Evolutionary conservation across 345 rosid species (phyloP).

Genomic region (Reutealis trisperma): DNA sequence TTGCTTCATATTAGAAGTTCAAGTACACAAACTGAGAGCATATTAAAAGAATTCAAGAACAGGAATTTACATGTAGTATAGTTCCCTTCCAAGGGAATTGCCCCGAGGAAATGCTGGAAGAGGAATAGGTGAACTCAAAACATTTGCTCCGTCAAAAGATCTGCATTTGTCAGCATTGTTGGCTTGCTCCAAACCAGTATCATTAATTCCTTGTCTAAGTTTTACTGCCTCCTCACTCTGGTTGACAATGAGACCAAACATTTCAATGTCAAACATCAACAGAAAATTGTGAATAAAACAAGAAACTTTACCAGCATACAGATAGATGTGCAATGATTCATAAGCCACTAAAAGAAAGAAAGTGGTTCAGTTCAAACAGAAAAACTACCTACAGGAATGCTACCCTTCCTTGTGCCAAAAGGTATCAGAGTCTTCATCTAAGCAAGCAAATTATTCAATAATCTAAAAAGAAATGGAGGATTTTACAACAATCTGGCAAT

Average conservation of each 20-base stretch:
- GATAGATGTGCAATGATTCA: neutral
- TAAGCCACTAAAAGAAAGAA: neutral
- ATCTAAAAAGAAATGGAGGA: neutral
- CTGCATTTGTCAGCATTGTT: constrained; percentile 31
- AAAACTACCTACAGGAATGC: neutral
- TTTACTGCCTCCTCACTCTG: constrained; percentile 42
- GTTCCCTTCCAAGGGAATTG: constrained; percentile 54
- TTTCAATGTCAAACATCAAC: neutral
- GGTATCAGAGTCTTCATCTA: neutral
- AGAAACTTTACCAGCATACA: neutral
- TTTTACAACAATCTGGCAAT: neutral
- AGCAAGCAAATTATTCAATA: neutral
- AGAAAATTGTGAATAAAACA: neutral
- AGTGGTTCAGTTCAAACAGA: neutral
- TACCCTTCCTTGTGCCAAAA: neutral
- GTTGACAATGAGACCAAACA: constrained; percentile 33
- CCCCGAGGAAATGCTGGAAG: constrained; percentile 46
- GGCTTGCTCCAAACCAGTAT: constrained; percentile 21
- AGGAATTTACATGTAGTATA: constrained; percentile 58
- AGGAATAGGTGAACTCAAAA: constrained; percentile 57
- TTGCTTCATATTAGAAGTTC: neutral
- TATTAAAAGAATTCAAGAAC: neutral
- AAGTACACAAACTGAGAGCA: neutral
- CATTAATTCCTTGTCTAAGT: constrained; percentile 23
- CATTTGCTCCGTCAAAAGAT: constrained; percentile 22